Evolutionary conservation across 2,329 filamentous ascomycete species (phyloP), one percentile per base, ranked within the genome.

Genomic region (Phyllosticta capitalensis): DNA sequence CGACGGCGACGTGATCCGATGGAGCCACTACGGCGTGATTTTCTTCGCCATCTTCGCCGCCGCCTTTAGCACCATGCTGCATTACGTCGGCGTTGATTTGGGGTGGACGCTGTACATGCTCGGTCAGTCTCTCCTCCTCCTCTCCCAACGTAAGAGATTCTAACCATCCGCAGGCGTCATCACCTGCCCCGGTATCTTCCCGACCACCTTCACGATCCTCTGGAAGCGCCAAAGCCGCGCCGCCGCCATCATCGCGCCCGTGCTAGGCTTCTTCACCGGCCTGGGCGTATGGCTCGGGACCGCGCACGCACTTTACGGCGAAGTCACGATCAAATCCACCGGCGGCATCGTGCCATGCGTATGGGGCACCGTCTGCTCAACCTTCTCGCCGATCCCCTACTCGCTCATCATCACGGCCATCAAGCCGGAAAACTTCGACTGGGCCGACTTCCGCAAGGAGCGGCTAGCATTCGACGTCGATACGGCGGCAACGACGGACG

Each of bases 31-130:
- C 10, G 79, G 79, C 0, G 80, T 83, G 0, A 72, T 82, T 0
- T 77, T 78, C 61, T 82, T 81, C 53, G 78, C 76, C 0, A 64
- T 80, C 0, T 79, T 83, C 59, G 76, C 78, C 0, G 78, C 79
- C 0, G 76, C 72, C 0, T 81, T 83, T 61, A 78, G 78, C 9
- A 81, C 79, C 0, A 76, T 79, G 56, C 67, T 83, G 1, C 75
- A 82, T 67, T 81, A 82, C 52, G 80, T 79, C 0, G 79, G 79
- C 0, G 76, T 82, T 4, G 77, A 82, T 53, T 71, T 83, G 0
- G 76, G 77, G 0, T 83, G 79, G 80, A 81, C 78, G 0, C 61
- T 81, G 1, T 81, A 82, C 62, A 79, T 82, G 78, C 74, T 82
- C 0, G 55, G 38, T 45, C 38, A 45, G 38, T n/a, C 74, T 70